Evolutionary conservation across 2,329 filamentous ascomycete species (phyloP).

Genomic region (Penicillium crustosum): DNA sequence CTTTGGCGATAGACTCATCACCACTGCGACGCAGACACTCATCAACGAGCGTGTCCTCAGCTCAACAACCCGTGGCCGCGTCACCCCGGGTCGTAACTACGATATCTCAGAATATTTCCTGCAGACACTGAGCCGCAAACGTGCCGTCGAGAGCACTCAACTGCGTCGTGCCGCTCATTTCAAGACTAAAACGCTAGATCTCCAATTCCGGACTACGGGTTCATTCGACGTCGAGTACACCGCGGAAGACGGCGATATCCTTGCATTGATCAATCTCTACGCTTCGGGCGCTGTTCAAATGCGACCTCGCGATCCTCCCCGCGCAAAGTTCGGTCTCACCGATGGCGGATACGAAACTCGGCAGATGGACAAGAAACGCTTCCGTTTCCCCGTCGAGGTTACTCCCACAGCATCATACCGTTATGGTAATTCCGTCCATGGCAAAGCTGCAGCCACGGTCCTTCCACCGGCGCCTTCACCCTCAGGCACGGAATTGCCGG

Average conservation of each 20-base stretch:
- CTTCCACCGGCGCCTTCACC: conserved; percentile 19
- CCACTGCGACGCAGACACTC: conserved; percentile 43
- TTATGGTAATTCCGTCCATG: conserved; percentile 40
- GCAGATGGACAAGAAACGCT: conserved; percentile 45
- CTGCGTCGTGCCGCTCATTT: conserved; percentile 43
- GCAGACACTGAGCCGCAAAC: conserved; percentile 39
- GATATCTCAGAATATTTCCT: conserved; percentile 47
- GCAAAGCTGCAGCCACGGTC: conserved; percentile 8
- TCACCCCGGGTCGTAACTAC: conserved; percentile 45
- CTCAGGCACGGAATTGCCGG: conserved; percentile 12
- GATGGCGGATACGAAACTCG: conserved; percentile 49
- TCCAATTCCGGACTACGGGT: conserved; percentile 33
- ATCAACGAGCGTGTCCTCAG: conserved; percentile 43
- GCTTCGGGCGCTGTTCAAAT: conserved; percentile 38
- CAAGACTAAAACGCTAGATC: conserved; percentile 46
- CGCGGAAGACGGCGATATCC: conserved; percentile 46
- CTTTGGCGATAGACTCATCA: conserved; percentile 38
- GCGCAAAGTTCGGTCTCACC: conserved; percentile 48
- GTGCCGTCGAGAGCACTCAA: conserved; percentile 41
- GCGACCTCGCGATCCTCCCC: conserved; percentile 41
- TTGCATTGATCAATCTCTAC: conserved; percentile 46
- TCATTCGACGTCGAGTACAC: conserved; percentile 36
- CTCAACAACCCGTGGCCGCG: conserved; percentile 40
- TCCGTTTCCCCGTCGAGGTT: conserved; percentile 47
- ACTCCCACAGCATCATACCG: conserved; percentile 39